These are phyloP conservation scores for Boletellus deceptivus DNA, from an alignment of 1,284 basidiomycete genomes.

Conservation along the genomic window DNA sequence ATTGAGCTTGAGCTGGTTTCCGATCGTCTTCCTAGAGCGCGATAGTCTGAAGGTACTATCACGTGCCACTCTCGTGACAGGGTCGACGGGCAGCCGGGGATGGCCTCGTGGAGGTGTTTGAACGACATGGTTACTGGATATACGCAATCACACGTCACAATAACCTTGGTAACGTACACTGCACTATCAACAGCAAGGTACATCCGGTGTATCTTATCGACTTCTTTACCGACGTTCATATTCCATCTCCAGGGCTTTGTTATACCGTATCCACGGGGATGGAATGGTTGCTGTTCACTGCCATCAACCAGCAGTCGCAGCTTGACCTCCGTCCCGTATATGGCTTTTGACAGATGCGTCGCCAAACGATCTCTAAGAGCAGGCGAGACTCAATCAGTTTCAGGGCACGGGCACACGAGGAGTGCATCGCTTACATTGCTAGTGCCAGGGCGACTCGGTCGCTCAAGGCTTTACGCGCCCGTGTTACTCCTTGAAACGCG, in stretches of 20 bases:
- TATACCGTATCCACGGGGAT: neutral
- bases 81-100: neutral
- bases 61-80: constrained; percentile 3
- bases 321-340: neutral
- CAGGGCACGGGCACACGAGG: neutral
- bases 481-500: neutral
- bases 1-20: neutral
- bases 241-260: no score
- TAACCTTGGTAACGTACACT: neutral
- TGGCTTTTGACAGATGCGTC: neutral
- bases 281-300: no score
- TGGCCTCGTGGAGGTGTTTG: neutral
- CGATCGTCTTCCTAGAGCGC: neutral
- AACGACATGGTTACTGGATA: neutral
- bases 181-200: no score
- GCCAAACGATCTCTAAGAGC: neutral
- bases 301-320: no score
- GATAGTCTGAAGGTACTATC: neutral
- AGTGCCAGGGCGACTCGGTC: neutral
- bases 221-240: no score
- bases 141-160: neutral
- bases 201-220: no score
- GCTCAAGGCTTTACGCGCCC: neutral
- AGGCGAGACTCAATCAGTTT: neutral
- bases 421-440: neutral